phyloP scores from a whole-genome alignment of 2,329 filamentous ascomycete species.

The Calonectria pteridis region DNA sequence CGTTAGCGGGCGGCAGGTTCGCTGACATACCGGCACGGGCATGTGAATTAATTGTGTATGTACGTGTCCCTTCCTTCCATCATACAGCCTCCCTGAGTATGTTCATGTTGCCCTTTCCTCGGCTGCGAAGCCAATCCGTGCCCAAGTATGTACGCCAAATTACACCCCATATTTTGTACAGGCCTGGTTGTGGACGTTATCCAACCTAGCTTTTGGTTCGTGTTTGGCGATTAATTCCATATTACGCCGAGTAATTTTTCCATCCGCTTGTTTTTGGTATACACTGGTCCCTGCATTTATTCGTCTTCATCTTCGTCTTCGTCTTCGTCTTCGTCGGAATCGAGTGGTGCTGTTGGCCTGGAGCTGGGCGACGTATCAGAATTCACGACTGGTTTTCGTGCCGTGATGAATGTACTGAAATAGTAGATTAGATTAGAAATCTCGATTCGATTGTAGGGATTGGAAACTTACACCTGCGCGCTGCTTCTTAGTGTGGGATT shows the following conservation, averaged over 20 bases:
- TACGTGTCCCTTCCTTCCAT: not conserved
- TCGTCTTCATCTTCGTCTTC: not conserved
- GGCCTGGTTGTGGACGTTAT: not conserved
- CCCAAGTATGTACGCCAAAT: not conserved
- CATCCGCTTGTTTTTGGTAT: not conserved
- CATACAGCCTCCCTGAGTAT: not conserved
- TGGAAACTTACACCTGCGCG: conserved; percentile 47
- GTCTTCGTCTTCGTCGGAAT: not conserved
- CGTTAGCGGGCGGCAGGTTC: not conserved
- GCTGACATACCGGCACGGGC: not conserved
- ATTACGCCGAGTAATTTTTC: not conserved
- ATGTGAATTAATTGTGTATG: not conserved
- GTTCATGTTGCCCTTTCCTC: not conserved
- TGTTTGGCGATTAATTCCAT: not conserved
- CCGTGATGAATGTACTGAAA: conserved; percentile 49
- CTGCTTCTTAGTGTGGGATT: conserved; percentile 46
- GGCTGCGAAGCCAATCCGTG: not conserved
- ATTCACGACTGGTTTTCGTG: conserved; percentile 42
- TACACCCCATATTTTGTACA: conserved; percentile 8
- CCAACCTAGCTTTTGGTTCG: not conserved
- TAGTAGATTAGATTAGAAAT: conserved; percentile 10
- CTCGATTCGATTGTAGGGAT: rapidly evolving
- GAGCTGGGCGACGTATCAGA: not conserved
- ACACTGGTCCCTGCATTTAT: not conserved
- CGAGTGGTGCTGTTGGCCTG: not conserved